Evolutionary conservation across 75 land plant genomes (phyloP).

Genomic region (Selaginella tamariscina): DNA sequence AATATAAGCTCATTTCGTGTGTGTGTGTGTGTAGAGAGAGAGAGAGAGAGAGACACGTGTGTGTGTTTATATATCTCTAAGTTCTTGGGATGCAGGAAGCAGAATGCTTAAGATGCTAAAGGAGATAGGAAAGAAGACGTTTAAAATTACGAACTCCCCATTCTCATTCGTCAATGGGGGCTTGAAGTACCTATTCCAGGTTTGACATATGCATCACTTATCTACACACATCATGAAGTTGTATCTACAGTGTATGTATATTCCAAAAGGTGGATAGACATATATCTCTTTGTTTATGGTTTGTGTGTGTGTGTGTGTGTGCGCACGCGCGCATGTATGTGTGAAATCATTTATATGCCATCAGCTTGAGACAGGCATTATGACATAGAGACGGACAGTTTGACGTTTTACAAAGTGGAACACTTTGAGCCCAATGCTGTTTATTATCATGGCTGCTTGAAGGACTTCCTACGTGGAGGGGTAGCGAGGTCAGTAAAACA

Average conservation of each 20-base stretch:
- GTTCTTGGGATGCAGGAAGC: slow-evolving; percentile 35
- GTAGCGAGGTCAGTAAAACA: slow-evolving; percentile 71
- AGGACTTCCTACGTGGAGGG: slow-evolving; percentile 79
- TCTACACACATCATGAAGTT: too few species aligned
- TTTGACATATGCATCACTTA: too few species aligned
- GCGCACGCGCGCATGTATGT: background rate
- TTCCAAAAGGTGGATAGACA: too few species aligned
- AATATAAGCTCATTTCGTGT: background rate
- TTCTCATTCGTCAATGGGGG: slow-evolving; percentile 94
- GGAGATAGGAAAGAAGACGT: slow-evolving; percentile 81
- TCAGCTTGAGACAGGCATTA: slow-evolving; percentile 38
- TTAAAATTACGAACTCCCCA: slow-evolving; percentile 86
- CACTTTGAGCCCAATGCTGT: slow-evolving; percentile 52
- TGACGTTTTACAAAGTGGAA: slow-evolving; percentile 69
- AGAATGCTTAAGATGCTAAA: slow-evolving; percentile 47
- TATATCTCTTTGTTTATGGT: background rate
- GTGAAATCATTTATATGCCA: slow-evolving; percentile 1
- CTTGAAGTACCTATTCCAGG: slow-evolving; percentile 82
- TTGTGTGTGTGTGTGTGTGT: background rate
- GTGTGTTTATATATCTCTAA: background rate
- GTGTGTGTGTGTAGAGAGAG: too few species aligned
- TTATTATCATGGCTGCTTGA: slow-evolving; percentile 95
- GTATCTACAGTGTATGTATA: too few species aligned
- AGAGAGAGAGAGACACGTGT: slow-evolving; percentile 5
- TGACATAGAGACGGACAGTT: slow-evolving; percentile 59